Base-by-base conservation (phyloP, 805 yeast genomes). In the Grigorovia transvaalensis region DNA sequence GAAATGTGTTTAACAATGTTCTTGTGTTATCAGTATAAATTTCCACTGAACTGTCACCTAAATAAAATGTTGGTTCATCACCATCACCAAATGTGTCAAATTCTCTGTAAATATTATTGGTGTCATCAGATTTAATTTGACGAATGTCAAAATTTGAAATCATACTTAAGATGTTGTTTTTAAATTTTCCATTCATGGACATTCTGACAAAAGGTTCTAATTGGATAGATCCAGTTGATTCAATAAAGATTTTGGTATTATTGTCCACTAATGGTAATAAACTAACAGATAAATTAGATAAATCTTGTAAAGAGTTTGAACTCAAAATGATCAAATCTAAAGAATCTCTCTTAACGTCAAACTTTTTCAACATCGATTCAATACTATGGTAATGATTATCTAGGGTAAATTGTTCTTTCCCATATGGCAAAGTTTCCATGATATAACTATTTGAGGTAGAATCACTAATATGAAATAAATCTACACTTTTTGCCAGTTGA, bases 201-300 rank as follows among this genome's bases (percentile, higher is more conserved):
- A 78, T 70, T 56, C 71, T 73, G 43, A 83, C 75, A 62, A 84
- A 84, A 8, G 86, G 85, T 64, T 85, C 91, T 50, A 85, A 65
- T 63, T 83, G 83, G 52, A 85, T 78, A 62, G 78, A 85, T 4
- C 88, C 87, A 1, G 88, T 79, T 48, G 82, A 77, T 67, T 85
- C 95, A 41, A 85, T 69, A 27, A 85, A 69, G 2, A 85, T 68
- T 38, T 81, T 70, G 27, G 88, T 75, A 44, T 63, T 75, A 54
- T 64, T 64, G 48, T 67, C 68, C 41, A 78, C 55, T 27, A 74
- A 54, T 0, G 73, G 63, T 6, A 68, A 58, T 46, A 79, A 57
- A 44, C 69, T 67, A 2, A 70, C 53, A 19, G 78, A 69, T 12
- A 74, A 44, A 1, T 71, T 61, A 3, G 82, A 73, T 30, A 79